Percentiles rank a stretch among this genome's conserved stretches.
Evolutionary conservation across 495 filamentous ascomycete species (phyloP).

Genomic region (Clohesyomyces aquaticus): DNA sequence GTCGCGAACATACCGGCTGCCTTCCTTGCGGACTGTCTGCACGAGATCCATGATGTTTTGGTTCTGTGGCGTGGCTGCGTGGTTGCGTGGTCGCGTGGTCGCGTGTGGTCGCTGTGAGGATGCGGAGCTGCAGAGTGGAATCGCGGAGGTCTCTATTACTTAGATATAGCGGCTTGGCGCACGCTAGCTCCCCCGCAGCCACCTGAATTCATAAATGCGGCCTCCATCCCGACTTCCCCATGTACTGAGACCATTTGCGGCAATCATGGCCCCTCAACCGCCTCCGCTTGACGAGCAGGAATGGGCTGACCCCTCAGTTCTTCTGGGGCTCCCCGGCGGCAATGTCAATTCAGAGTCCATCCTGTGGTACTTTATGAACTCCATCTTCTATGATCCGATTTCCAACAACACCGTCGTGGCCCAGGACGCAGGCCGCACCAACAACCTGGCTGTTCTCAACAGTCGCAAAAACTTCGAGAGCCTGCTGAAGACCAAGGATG

Average conservation of each 20-base stretch:
- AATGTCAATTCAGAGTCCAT: slow-evolving; percentile 49
- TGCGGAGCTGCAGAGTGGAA: slow-evolving; percentile 1
- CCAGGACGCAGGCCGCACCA: slow-evolving; percentile 59
- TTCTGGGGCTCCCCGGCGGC: slow-evolving; percentile 11
- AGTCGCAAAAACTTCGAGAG: slow-evolving; percentile 81
- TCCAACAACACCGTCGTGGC: slow-evolving; percentile 84
- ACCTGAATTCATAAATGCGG: no score
- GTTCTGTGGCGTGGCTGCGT: not conserved
- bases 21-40: slow-evolving; percentile 87
- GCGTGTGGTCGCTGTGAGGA: not conserved
- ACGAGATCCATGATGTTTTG: slow-evolving; percentile 85
- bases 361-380: slow-evolving; percentile 86
- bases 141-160: no score
- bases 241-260: not conserved
- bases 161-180: no score
- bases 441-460: slow-evolving; percentile 60
- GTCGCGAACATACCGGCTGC: slow-evolving; percentile 65
- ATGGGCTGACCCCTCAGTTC: not conserved
- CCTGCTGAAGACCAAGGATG: slow-evolving; percentile 74
- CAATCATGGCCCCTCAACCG: not conserved
- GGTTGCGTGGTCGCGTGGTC: slow-evolving; percentile 16
- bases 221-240: not conserved
- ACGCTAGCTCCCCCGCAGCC: no score
- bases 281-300: slow-evolving; percentile 1
- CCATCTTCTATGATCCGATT: slow-evolving; percentile 86